Evolutionary conservation across 75 land plant species (phyloP), one percentile per base, ranked within the genome.

Genomic region (Cupressus sempervirens): DNA sequence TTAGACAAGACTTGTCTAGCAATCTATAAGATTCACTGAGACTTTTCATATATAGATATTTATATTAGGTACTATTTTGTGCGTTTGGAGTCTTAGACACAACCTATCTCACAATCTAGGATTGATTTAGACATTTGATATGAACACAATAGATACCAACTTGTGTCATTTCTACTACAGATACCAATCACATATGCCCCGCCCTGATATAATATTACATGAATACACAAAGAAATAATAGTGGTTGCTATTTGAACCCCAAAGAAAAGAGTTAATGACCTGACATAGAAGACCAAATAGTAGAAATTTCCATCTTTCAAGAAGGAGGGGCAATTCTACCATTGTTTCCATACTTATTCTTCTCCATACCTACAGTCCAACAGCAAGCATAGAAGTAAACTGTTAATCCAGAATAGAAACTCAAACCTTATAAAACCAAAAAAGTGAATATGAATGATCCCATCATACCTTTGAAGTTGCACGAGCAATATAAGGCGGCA

Each of bases 231-330:
- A 18, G 16, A 84, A 32, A 40, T 52, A 83, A 15, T 35, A 81
- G 15, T 0, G 10, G 83, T 11, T 43, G 29, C 83, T 26, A 82
- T n/a, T 41, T 5, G 5, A 48, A 46, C 30, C 43, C 18, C 16
- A 48, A 82, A 34, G 46, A 23, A 52, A 15, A 80, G 40, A 45
- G 38, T 34, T 23, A 34, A 35, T 82, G 29, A 92, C 93, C 94
- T 93, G 94, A 74, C 84, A 92, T 1, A 93, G 32, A 38, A 93
- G 56, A 16, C 93, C 91, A 0, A 87, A 87, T 0, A 93, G 83
- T 4, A 93, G 41, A 77, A 90, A 82, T 83, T 89, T 92, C 94
- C 94, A 93, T 56, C 86, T 90, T 72, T 93, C 94, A 38, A 77
- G 16, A 16, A 93, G 83, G 30, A 93, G 91, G 29, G 86, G 88